Percentiles rank a stretch among this genome's conserved stretches.
Conservation (phyloP, 2,329 filamentous ascomycete species). For the Dothideomycetes sp. region DNA sequence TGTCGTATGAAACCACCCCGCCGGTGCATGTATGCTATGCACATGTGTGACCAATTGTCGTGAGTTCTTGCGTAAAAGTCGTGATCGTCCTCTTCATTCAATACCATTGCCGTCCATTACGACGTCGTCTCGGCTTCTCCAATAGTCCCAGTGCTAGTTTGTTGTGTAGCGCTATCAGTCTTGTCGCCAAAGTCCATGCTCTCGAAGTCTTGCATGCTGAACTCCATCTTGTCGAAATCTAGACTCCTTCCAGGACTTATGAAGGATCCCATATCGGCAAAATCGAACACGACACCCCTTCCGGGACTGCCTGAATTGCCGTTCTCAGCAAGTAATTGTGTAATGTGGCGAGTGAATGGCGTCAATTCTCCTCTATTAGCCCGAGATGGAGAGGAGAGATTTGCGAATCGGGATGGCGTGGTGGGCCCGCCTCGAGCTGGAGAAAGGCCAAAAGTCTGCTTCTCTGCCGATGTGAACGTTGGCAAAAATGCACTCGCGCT, state of each 20-base stretch:
- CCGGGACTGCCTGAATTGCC: conserved; percentile 16
- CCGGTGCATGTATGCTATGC: too few species aligned
- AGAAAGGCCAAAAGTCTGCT: conserved; percentile 12
- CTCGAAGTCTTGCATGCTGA: conserved; percentile 4
- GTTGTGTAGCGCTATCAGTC: neutral
- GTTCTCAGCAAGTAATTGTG: conserved; percentile 46
- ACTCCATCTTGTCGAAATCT: conserved; percentile 12
- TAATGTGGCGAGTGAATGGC: conserved; percentile 52
- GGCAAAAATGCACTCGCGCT: conserved; percentile 24
- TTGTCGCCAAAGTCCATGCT: neutral
- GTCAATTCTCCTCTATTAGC: conserved; percentile 28
- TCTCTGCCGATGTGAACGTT: conserved; percentile 19
- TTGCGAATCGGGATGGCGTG: conserved; percentile 23
- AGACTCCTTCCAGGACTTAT: conserved; percentile 17
- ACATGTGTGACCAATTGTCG: too few species aligned
- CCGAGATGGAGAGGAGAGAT: conserved; percentile 14
- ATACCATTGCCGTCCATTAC: too few species aligned
- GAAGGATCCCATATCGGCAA: conserved; percentile 22
- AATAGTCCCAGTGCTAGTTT: neutral
- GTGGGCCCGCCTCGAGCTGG: conserved; percentile 12
- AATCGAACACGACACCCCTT: conserved; percentile 14
- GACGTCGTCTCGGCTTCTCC: too few species aligned
- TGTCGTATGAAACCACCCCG: too few species aligned
- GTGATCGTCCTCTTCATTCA: too few species aligned
- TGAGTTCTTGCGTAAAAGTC: too few species aligned